Evolutionary conservation across 495 filamentous ascomycete species (phyloP).

Genomic region (Penicillium ucsense): DNA sequence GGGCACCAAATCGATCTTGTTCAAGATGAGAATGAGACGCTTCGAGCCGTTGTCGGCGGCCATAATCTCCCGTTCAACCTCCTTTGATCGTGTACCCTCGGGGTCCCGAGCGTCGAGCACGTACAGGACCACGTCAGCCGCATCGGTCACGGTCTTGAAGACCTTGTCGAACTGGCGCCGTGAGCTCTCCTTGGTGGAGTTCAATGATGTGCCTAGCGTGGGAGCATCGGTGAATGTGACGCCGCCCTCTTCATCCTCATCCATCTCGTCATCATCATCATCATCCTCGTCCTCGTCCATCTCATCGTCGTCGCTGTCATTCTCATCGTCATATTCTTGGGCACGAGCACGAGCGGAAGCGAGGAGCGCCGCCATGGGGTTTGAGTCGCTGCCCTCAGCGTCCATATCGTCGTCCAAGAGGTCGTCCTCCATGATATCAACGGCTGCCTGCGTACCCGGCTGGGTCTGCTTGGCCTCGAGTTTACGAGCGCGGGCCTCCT

Average conservation of each 20-base stretch:
- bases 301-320: constrained; percentile 44
- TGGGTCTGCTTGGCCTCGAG: constrained; percentile 30
- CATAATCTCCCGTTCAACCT: constrained; percentile 84
- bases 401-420: constrained; percentile 44
- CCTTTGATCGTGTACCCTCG: constrained; percentile 79
- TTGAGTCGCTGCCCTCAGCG: constrained; percentile 52
- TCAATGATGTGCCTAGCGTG: constrained; percentile 21
- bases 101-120: constrained; percentile 92
- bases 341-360: constrained; percentile 85
- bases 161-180: constrained; percentile 86
- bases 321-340: constrained; percentile 58
- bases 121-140: constrained; percentile 86
- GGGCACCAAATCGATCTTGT: constrained; percentile 94
- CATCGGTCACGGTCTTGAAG: constrained; percentile 88
- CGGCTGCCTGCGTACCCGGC: constrained; percentile 23
- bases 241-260: constrained; percentile 38
- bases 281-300: constrained; percentile 49
- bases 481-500: constrained; percentile 59
- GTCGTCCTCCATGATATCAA: constrained; percentile 41
- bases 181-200: constrained; percentile 55
- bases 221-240: constrained; percentile 17
- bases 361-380: constrained; percentile 87
- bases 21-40: constrained; percentile 83
- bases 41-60: constrained; percentile 74
- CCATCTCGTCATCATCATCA: constrained; percentile 50